Evolutionary conservation across 2,329 filamentous ascomycete genomes (phyloP).

Genomic region (Trichoderma sp.): DNA sequence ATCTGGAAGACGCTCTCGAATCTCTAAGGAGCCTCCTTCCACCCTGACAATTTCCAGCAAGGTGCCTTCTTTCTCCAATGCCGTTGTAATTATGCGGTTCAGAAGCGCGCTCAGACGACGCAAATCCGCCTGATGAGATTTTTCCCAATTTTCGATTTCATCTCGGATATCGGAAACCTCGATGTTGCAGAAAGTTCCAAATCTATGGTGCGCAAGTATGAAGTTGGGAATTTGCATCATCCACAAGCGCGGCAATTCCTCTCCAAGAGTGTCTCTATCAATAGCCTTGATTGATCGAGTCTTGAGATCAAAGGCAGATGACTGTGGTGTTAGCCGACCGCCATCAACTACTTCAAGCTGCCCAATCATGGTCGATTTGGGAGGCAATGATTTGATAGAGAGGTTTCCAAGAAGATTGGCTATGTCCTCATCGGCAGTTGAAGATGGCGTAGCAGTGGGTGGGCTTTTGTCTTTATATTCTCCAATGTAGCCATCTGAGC

Average conservation of each 20-base stretch:
- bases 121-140: constrained; percentile 35
- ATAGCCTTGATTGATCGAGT: constrained; percentile 40
- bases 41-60: constrained; percentile 33
- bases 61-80: constrained; percentile 18
- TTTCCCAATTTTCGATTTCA: constrained; percentile 42
- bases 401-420: neutral
- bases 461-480: neutral
- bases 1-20: constrained; percentile 32
- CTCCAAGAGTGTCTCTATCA: constrained; percentile 35
- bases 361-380: neutral
- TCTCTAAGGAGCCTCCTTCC: constrained; percentile 28
- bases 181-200: constrained; percentile 41
- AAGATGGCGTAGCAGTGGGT: neutral
- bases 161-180: constrained; percentile 37
- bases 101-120: constrained; percentile 34
- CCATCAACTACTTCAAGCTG: constrained; percentile 29
- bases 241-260: constrained; percentile 48
- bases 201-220: constrained; percentile 45
- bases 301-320: constrained; percentile 47
- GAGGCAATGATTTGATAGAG: neutral
- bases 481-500: constrained; percentile 35
- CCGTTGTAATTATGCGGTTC: constrained; percentile 28
- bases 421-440: neutral
- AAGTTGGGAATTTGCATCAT: constrained; percentile 43
- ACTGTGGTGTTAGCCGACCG: constrained; percentile 37